These are phyloP conservation scores for Yamadazyma sp. DNA, from an alignment of 805 yeast genomes.

Conservation along the genomic window DNA sequence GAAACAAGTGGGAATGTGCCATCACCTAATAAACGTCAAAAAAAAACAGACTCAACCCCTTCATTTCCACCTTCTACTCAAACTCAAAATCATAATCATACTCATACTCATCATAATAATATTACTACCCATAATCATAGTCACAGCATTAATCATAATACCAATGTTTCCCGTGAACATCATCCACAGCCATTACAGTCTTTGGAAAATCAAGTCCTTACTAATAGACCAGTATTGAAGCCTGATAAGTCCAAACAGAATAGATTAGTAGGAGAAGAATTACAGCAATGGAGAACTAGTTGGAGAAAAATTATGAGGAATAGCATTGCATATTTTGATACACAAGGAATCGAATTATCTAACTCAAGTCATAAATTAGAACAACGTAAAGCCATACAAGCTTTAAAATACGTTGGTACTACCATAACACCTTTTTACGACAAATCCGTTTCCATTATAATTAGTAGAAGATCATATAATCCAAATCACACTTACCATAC, in stretches of 20 bases:
- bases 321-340: slow-evolving; percentile 61
- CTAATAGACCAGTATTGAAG: background rate
- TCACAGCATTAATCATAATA: too few species aligned
- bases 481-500: slow-evolving; percentile 38
- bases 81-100: too few species aligned
- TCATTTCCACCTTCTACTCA: too few species aligned
- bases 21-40: slow-evolving; percentile 29
- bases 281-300: slow-evolving; percentile 59
- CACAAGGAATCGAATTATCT: slow-evolving; percentile 39
- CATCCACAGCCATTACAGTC: background rate
- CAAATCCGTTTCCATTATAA: slow-evolving; percentile 68
- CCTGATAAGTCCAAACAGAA: slow-evolving; percentile 11
- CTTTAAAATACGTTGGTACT: slow-evolving; percentile 49
- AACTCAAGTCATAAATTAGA: slow-evolving; percentile 35
- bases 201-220: background rate
- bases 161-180: too few species aligned
- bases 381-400: slow-evolving; percentile 39
- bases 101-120: too few species aligned
- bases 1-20: slow-evolving; percentile 41
- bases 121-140: too few species aligned
- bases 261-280: slow-evolving; percentile 43
- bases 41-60: too few species aligned
- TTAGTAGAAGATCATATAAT: slow-evolving; percentile 58
- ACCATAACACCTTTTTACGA: slow-evolving; percentile 45
- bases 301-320: slow-evolving; percentile 63